Evolutionary conservation across 2,329 filamentous ascomycete genomes (phyloP).

Genomic region (Byssochlamys sp.): DNA sequence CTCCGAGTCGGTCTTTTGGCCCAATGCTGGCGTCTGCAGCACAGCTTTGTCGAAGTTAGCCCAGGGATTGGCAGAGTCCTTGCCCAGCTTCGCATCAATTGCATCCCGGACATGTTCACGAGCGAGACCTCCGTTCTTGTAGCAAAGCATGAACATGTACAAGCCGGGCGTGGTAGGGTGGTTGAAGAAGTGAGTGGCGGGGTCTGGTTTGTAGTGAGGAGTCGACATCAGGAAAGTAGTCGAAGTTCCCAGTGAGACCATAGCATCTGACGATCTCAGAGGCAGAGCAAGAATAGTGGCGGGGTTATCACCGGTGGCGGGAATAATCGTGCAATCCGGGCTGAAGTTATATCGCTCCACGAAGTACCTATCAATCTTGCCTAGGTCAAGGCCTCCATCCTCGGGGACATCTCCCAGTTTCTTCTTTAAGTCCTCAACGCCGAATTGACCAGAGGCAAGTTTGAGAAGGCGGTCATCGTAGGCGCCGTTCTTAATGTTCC

Average conservation of each 20-base stretch:
- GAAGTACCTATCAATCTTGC: constrained; percentile 69
- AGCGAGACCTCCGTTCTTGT: constrained; percentile 93
- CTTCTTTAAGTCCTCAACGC: constrained; percentile 54
- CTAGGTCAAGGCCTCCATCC: constrained; percentile 72
- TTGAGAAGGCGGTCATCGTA: constrained; percentile 69
- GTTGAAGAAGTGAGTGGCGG: constrained; percentile 94
- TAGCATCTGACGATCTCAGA: constrained; percentile 76
- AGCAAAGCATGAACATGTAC: constrained; percentile 99
- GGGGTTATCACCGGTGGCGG: constrained; percentile 93
- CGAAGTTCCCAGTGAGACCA: constrained; percentile 87
- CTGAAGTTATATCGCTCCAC: constrained; percentile 68
- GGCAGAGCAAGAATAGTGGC: constrained; percentile 88
- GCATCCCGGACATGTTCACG: constrained; percentile 80
- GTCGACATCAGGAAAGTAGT: constrained; percentile 98
- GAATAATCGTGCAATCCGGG: constrained; percentile 62
- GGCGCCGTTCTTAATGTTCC: constrained; percentile 66
- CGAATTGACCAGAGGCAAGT: constrained; percentile 60
- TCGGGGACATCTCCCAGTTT: constrained; percentile 73
- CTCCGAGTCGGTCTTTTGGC: constrained; percentile 45
- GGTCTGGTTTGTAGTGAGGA: constrained; percentile 77
- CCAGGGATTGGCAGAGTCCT: constrained; percentile 54
- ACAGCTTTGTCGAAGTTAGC: constrained; percentile 67
- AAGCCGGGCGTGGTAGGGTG: constrained; percentile 81
- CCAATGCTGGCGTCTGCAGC: constrained; percentile 59
- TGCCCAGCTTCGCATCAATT: constrained; percentile 48